Percentiles rank a stretch among this genome's conserved stretches.
These are phyloP conservation scores for Didymella segeticola DNA, from an alignment of 2,329 filamentous ascomycete species.

Conservation along the genomic window DNA sequence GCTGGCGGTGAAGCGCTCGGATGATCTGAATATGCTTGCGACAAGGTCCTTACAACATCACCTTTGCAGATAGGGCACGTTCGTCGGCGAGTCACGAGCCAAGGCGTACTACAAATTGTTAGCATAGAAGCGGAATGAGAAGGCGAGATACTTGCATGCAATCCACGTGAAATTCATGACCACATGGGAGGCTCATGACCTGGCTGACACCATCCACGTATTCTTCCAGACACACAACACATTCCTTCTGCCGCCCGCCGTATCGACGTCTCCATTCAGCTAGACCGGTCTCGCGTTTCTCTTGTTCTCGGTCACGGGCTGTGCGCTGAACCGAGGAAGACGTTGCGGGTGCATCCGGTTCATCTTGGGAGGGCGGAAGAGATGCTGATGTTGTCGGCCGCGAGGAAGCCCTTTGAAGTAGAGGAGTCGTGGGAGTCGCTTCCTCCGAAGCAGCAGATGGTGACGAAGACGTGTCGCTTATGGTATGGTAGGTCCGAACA, in stretches of 20 bases:
- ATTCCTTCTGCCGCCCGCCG: slow-evolving; percentile 76
- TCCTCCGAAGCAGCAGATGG: slow-evolving; percentile 68
- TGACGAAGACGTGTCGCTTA: slow-evolving; percentile 62
- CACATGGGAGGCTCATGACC: slow-evolving; percentile 97
- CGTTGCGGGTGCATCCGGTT: slow-evolving; percentile 62
- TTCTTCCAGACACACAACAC: slow-evolving; percentile 95
- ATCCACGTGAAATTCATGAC: slow-evolving; percentile 95
- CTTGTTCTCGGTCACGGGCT: slow-evolving; percentile 52
- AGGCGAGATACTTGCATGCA: slow-evolving; percentile 81
- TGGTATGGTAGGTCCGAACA: slow-evolving; percentile 92
- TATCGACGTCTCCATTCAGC: slow-evolving; percentile 65
- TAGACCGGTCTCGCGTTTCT: slow-evolving; percentile 60
- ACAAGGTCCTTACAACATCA: slow-evolving; percentile 74
- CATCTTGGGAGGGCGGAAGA: slow-evolving; percentile 70
- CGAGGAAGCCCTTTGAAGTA: slow-evolving; percentile 64
- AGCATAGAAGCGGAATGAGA: slow-evolving; percentile 17
- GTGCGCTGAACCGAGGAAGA: slow-evolving; percentile 37
- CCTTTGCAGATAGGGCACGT: slow-evolving; percentile 99
- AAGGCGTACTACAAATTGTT: slow-evolving; percentile 74
- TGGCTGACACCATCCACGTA: slow-evolving; percentile 92
- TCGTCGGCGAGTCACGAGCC: slow-evolving; percentile 90
- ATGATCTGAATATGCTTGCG: slow-evolving; percentile 43
- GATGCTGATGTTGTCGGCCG: slow-evolving; percentile 52
- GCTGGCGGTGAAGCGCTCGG: slow-evolving; percentile 31
- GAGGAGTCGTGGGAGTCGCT: slow-evolving; percentile 77